Evolutionary conservation across 192 early-diverging fungal genomes (phyloP).

Genomic region (Backusella sp.): DNA sequence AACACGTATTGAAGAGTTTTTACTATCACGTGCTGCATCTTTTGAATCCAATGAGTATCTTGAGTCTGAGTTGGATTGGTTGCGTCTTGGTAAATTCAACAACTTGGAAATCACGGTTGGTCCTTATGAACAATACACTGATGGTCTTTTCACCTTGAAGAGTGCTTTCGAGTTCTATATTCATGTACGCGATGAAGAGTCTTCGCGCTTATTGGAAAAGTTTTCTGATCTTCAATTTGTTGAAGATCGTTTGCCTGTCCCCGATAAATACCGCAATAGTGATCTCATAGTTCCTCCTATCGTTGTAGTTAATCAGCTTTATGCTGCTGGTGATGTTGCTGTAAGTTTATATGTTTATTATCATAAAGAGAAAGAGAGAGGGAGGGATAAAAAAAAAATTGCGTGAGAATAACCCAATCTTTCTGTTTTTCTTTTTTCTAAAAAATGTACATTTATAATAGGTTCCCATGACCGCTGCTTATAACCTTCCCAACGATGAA

Average conservation of each 20-base stretch:
- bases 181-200: slow-evolving; percentile 63
- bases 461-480: slow-evolving; percentile 75
- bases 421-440: neutral
- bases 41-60: slow-evolving; percentile 65
- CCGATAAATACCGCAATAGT: slow-evolving; percentile 60
- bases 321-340: slow-evolving; percentile 67
- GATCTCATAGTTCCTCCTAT: slow-evolving; percentile 66
- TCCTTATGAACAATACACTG: slow-evolving; percentile 76
- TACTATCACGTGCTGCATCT: slow-evolving; percentile 53
- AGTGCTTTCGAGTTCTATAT: slow-evolving; percentile 70
- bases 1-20: slow-evolving; percentile 47
- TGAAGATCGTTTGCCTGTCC: slow-evolving; percentile 66
- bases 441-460: neutral
- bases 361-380: neutral
- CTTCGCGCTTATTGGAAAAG: slow-evolving; percentile 55
- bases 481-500: slow-evolving; percentile 79
- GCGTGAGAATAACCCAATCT: neutral
- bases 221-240: slow-evolving; percentile 65
- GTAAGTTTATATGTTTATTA: slow-evolving; percentile 17
- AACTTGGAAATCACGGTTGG: slow-evolving; percentile 67
- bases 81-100: slow-evolving; percentile 59
- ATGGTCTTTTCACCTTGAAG: slow-evolving; percentile 62
- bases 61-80: slow-evolving; percentile 68
- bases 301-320: slow-evolving; percentile 73
- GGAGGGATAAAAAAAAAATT: neutral